Evolutionary conservation across 2,329 filamentous ascomycete genomes (phyloP), one percentile per base, ranked within the genome.

Genomic region (Colletotrichum tropicicola): DNA sequence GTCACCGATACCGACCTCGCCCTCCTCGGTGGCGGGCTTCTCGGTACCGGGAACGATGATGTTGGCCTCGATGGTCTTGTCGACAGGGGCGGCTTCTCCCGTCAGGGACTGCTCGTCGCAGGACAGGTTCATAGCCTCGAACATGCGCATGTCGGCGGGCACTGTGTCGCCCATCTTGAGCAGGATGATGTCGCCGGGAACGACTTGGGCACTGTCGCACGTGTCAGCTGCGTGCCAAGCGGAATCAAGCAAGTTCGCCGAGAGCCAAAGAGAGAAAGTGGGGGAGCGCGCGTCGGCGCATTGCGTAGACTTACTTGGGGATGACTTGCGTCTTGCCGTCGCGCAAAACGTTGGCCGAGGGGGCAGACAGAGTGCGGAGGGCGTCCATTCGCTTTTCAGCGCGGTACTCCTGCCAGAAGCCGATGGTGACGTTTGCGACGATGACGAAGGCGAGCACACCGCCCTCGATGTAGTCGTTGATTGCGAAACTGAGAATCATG

Each of bases 91-190:
- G 4, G 91, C 91, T 76, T 94, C 92, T 72, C 92, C 92, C 6
- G 92, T 94, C 45, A 94, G 84, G 52, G 91, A 88, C 47, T 90
- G 89, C 76, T 94, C 91, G 70, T 97, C 93, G 72, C 91, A 93
- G 66, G 89, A 88, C 47, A 94, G 83, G 74, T 96, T 95, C 86
- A 94, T 92, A 64, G 85, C 87, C 71, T 93, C 89, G 69, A 92
- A 85, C 19, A 91, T 77, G 58, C 90, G 88, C 41, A 93, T 75
- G 72, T 94, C 91, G 37, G 91, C 91, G 9, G 91, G 91, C 41
- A 93, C 86, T 4, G 90, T 92, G 75, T 93, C 91, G 64, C 91
- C 91, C 77, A 88, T 91, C 78, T 87, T 90, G 71, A 90, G 82
- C 37, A 86, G 79, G 65, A 90, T 82, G 60, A 93, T 83, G 67